Conservation (phyloP, 139 green algal species). For the Haematococcus sp. region DNA sequence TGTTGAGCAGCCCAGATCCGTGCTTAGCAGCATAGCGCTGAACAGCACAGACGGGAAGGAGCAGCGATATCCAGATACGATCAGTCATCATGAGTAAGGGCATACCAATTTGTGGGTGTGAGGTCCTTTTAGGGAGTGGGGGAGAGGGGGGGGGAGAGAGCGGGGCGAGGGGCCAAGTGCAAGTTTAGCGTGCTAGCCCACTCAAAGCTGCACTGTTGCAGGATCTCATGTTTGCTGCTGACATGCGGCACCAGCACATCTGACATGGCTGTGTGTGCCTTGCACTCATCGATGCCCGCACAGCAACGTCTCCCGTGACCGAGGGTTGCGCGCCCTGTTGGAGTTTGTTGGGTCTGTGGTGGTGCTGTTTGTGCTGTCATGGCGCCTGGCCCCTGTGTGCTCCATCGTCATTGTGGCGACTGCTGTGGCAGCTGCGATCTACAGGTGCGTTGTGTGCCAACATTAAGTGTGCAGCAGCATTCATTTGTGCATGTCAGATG, state of each 20-base stretch:
- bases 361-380: constrained; percentile 77
- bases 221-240: no score
- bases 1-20: not conserved
- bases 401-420: constrained; percentile 74
- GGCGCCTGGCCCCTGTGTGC: constrained; percentile 78
- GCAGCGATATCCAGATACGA: not conserved
- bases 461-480: no score
- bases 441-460: constrained; percentile 40
- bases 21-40: not conserved
- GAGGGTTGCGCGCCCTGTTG: constrained; percentile 69
- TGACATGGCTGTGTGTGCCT: no score
- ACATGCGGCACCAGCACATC: no score
- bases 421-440: constrained; percentile 66
- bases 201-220: no score
- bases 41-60: not conserved
- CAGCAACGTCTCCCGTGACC: constrained; percentile 73
- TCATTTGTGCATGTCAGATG: not conserved
- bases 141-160: no score
- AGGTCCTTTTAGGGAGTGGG: no score
- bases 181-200: no score
- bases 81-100: no score
- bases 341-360: constrained; percentile 68
- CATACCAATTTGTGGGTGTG: no score
- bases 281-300: no score
- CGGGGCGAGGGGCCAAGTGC: no score